phyloP scores from a whole-genome alignment of 306 rosid species.

The Lagenaria siceraria region DNA sequence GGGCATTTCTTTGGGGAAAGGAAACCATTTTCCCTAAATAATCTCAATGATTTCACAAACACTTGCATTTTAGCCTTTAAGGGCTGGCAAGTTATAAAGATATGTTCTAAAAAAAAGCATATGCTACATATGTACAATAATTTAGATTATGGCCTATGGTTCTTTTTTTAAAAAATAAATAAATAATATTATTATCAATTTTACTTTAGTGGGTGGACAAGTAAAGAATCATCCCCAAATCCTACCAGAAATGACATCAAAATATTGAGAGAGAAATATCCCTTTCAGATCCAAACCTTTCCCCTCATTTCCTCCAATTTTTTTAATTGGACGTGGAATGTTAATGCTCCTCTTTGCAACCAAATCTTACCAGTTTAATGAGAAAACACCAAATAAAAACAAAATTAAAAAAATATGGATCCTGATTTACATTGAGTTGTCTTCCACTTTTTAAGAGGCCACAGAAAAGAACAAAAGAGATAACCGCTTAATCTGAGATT shows the following conservation, averaged over 20 bases:
- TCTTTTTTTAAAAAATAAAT: no score
- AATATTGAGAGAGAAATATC: not conserved
- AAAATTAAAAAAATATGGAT: not conserved
- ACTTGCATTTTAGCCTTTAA: constrained; percentile 3
- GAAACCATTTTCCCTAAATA: not conserved
- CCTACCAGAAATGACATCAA: not conserved
- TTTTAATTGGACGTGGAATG: not conserved
- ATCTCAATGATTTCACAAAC: not conserved
- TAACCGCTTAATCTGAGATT: not conserved
- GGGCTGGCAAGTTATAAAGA: not conserved
- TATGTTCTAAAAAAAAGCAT: not conserved
- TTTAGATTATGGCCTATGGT: not conserved
- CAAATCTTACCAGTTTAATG: not conserved
- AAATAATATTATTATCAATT: not conserved
- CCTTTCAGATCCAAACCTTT: constrained; percentile 7
- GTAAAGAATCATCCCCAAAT: constrained; percentile 1
- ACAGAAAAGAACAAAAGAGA: not conserved
- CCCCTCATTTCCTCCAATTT: not conserved
- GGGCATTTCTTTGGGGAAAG: not conserved
- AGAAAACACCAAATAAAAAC: not conserved
- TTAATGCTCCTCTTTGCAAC: not conserved
- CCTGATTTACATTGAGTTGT: constrained; percentile 3
- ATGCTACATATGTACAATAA: not conserved
- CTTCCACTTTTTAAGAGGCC: not conserved
- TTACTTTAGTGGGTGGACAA: constrained; percentile 3